Evolutionary conservation across 2,329 filamentous ascomycete species (phyloP), one percentile per base, ranked within the genome.

Genomic region (Clathrospora elynae): DNA sequence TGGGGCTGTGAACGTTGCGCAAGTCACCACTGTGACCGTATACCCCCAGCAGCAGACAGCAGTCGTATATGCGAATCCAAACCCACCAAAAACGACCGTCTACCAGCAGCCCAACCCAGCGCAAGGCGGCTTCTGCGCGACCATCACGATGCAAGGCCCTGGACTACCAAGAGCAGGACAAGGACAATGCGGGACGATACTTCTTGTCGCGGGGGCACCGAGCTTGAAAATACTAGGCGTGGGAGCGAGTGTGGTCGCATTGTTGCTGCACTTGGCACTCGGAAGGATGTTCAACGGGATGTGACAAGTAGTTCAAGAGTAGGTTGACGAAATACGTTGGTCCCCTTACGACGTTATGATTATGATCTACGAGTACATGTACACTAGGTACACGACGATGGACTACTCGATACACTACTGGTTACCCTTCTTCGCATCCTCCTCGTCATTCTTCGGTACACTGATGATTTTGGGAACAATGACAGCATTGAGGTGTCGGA

Each of bases 361-460:
- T 37, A 59, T 36, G 53, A 59, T 45, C 57, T 47, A 61, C 38
- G 53, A 55, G 36, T 42, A 49, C 34, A 53, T 48, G 42, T 49
- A 49, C 31, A 35, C 26, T 46, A 2, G 17, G 39, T 29, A 45
- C 29, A 42, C 18, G 13, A 41, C 31, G 16, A 19, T 53, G 51
- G 30, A 49, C 28, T 14, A 19, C 28, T 26, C 32, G 17, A 43
- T 50, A 42, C 26, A 51, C 29, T 33, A 42, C 33, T 50, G 70
- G 46, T 78, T 77, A 28, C 75, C 74, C 53, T 59, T 73, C 65
- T 77, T 70, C 4, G 68, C 70, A 59, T 81, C 77, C 54, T 80
- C 76, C 49, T 75, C 73, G 16, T 74, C 75, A 45, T 73, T 74
- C 70, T 80, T 80, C 2, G 78, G 78, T 23, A 81, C 77, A 26